Conservation (phyloP, 139 green algal genomes). For the Bryopsis sp. region DNA sequence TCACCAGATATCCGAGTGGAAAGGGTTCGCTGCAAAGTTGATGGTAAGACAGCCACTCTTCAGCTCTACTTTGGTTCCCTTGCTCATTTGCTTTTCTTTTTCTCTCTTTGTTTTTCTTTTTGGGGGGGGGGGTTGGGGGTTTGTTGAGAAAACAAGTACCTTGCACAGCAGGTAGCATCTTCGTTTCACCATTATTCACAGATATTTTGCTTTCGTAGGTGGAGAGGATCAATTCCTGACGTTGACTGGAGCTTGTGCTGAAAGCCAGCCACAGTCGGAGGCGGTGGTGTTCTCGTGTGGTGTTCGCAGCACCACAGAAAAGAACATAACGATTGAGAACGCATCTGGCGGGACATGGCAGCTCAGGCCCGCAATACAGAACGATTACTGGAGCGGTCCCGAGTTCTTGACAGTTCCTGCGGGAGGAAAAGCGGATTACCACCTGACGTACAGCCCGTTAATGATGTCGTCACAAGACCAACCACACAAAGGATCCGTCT, state of each 20-base stretch:
- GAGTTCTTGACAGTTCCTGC: constrained; percentile 45
- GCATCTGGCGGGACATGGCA: constrained; percentile 37
- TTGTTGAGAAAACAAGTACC: no score
- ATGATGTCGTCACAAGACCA: constrained; percentile 43
- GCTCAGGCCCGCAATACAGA: constrained; percentile 49
- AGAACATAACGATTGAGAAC: constrained; percentile 54
- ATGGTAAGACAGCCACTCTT: no score
- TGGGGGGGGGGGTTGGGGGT: no score
- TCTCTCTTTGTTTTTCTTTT: no score
- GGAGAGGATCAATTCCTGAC: constrained; percentile 38
- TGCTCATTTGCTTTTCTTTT: no score
- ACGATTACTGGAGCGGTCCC: constrained; percentile 56
- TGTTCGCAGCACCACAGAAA: constrained; percentile 35
- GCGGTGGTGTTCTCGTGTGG: constrained; percentile 39
- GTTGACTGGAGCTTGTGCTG: constrained; percentile 57
- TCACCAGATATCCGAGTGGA: constrained; percentile 58
- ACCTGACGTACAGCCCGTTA: constrained; percentile 55
- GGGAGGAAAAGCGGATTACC: constrained; percentile 40
- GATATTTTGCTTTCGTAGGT: no score
- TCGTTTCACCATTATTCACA: no score
- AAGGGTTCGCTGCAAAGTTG: constrained; percentile 17
- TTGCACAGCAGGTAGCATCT: no score
- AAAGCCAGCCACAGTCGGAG: constrained; percentile 28
- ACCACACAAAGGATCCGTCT: constrained; percentile 57
- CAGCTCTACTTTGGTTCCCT: no score